Conservation (phyloP, 441 rosid genomes). For the Gossypium trilobum region DNA sequence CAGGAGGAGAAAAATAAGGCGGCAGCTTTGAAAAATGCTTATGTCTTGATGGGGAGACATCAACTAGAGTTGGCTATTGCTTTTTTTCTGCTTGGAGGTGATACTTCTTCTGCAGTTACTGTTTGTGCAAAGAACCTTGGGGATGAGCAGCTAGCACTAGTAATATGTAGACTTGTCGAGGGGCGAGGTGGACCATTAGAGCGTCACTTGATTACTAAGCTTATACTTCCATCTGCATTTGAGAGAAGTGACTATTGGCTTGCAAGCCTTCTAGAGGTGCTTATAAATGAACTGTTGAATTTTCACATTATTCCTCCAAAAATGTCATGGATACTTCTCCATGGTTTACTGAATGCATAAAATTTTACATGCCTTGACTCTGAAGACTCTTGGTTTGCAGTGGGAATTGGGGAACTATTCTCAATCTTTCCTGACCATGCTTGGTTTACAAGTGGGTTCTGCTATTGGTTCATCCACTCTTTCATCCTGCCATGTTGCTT, state of each 20-base stretch:
- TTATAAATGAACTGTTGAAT: conserved; percentile 24
- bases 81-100: conserved; percentile 95
- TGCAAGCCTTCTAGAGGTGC: conserved; percentile 75
- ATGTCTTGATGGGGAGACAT: conserved; percentile 91
- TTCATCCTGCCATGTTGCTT: conserved; percentile 53
- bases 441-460: conserved; percentile 40
- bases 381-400: conserved; percentile 41
- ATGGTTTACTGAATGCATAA: background rate
- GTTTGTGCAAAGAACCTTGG: conserved; percentile 83
- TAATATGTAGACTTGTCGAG: conserved; percentile 82
- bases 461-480: conserved; percentile 31
- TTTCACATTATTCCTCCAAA: conserved; percentile 12
- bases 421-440: conserved; percentile 60
- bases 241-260: conserved; percentile 81
- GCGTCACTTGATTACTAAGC: conserved; percentile 51
- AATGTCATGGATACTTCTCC: conserved; percentile 5
- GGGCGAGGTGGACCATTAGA: conserved; percentile 70
- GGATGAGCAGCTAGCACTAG: conserved; percentile 91
- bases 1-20: conserved; percentile 94
- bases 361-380: conserved; percentile 12
- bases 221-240: conserved; percentile 65
- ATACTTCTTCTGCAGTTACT: conserved; percentile 72
- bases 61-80: conserved; percentile 85
- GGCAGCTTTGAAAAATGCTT: conserved; percentile 94
- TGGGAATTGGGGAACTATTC: conserved; percentile 78